Evolutionary conservation across 441 rosid genomes (phyloP).

Genomic region (Populus trichocarpa): DNA sequence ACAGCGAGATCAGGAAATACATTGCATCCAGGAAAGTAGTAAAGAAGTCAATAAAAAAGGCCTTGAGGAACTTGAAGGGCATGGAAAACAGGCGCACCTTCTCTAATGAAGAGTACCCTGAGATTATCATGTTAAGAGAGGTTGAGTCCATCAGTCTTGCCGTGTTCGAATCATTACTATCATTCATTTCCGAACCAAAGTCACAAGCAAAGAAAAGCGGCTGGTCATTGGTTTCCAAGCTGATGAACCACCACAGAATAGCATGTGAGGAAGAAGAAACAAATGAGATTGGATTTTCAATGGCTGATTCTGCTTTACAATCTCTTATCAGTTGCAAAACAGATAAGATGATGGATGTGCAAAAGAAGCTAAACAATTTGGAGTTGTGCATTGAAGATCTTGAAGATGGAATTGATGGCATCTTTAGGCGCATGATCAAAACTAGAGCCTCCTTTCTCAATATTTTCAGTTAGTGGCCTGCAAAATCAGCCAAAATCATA

Average conservation of each 20-base stretch:
- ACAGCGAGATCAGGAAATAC: conserved; percentile 27
- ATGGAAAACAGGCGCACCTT: conserved; percentile 10
- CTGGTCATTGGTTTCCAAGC: conserved; percentile 39
- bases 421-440: conserved; percentile 42
- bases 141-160: conserved; percentile 23
- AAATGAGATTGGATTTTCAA: conserved; percentile 25
- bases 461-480: conserved; percentile 6
- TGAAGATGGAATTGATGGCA: conserved; percentile 34
- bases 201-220: conserved; percentile 15
- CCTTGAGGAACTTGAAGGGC: conserved; percentile 23
- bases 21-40: conserved; percentile 28
- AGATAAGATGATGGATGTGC: conserved; percentile 19
- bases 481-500: neutral
- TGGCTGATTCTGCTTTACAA: conserved; percentile 24
- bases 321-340: conserved; percentile 13
- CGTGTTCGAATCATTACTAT: conserved; percentile 34
- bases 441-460: conserved; percentile 47
- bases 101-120: neutral
- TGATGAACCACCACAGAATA: conserved; percentile 25
- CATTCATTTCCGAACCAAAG: conserved; percentile 28
- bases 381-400: conserved; percentile 42
- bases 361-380: conserved; percentile 26
- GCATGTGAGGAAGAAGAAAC: conserved; percentile 17
- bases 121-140: conserved; percentile 19
- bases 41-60: conserved; percentile 28